phyloP scores from a whole-genome alignment of 768 basidiomycete genomes.

The Boletus pseudo-olivaceus region DNA sequence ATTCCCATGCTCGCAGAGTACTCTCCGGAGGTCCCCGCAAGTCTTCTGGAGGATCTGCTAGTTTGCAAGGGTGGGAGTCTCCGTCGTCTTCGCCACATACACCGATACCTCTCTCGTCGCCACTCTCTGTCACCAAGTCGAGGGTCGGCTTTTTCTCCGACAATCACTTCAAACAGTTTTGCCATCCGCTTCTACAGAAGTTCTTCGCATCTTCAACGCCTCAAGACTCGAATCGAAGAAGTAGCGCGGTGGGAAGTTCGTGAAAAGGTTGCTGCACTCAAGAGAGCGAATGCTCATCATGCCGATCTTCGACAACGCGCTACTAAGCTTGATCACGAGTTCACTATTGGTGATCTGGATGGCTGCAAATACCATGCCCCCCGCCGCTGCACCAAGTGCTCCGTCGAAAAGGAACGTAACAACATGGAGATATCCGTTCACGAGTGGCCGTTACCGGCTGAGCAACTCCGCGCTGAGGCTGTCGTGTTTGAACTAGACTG shows the following conservation, averaged over 20 bases:
- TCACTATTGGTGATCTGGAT: background rate
- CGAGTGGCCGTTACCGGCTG: conserved; percentile 46
- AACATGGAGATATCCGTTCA: conserved; percentile 33
- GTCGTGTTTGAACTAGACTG: conserved; percentile 42
- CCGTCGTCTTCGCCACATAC: conserved; percentile 24
- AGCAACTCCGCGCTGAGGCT: conserved; percentile 17
- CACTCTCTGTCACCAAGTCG: conserved; percentile 11
- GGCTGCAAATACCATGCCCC: conserved; percentile 8
- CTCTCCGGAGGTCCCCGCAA: conserved; percentile 31
- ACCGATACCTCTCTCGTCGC: conserved; percentile 34
- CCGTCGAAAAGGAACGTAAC: conserved; percentile 14
- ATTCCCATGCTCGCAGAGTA: conserved; percentile 31
- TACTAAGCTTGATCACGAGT: conserved; percentile 1
- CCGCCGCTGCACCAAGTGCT: conserved; percentile 30
- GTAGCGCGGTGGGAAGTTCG: conserved; percentile 19
- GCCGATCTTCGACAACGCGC: conserved; percentile 10
- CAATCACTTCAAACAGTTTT: conserved; percentile 22
- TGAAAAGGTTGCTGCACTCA: conserved; percentile 31
- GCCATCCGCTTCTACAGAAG: conserved; percentile 33
- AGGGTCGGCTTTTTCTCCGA: conserved; percentile 35
- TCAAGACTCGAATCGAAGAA: conserved; percentile 32
- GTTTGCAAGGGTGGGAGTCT: conserved; percentile 29
- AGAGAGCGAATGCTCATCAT: conserved; percentile 20
- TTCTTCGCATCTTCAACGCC: conserved; percentile 20
- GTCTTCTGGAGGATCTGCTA: conserved; percentile 28